Base-by-base conservation (phyloP, 2,329 filamentous ascomycete genomes). In the Drechmeria coniospora region DNA sequence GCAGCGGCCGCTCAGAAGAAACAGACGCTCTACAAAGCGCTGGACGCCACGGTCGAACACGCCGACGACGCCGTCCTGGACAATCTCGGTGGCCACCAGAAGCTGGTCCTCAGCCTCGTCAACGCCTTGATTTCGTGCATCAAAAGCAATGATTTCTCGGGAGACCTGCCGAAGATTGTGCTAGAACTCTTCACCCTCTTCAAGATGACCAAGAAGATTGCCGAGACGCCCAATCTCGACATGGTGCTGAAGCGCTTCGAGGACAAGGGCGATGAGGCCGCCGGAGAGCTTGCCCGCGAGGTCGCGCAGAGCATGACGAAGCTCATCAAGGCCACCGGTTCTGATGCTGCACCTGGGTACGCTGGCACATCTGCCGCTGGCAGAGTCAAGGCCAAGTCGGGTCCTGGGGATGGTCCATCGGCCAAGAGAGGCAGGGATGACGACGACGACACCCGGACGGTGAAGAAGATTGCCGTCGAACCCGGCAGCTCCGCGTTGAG, bases 201-300 rank as follows among this genome's bases (percentile, higher is more conserved):
- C 32, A 71, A 65, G 20, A 75, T 74, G 32, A 62, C 74, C 23
- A 69, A 63, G 26, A 68, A 64, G 36, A 70, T 72, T 20, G 53
- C 73, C 23, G 67, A 74, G 37, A 73, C 67, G 34, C 66, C 72
- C 22, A 79, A 79, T 42, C 67, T 83, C 31, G 65, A 70, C 32
- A 71, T 67, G 30, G 65, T 79, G 11, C 61, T 73, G 22, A 69
- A 69, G 34, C 63, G 68, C 7, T 69, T 78, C 42, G 63, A 62
- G 33, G 74, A 69, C 42, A 73, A 71, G 41, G 75, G 71, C 15
- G 74, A 79, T 41, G 61, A 66, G 1, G 68, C 75, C 28, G 67
- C 71, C 26, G 75, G 75, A 40, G 62, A 61, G 4, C 54, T 75
- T 25, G 68, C 77, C 4, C 61, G 64, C 20, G 62, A 64, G 33